These are phyloP conservation scores for Arthrobotrys musiformis DNA, from an alignment of 2,329 filamentous ascomycete genomes.

Conservation along the genomic window DNA sequence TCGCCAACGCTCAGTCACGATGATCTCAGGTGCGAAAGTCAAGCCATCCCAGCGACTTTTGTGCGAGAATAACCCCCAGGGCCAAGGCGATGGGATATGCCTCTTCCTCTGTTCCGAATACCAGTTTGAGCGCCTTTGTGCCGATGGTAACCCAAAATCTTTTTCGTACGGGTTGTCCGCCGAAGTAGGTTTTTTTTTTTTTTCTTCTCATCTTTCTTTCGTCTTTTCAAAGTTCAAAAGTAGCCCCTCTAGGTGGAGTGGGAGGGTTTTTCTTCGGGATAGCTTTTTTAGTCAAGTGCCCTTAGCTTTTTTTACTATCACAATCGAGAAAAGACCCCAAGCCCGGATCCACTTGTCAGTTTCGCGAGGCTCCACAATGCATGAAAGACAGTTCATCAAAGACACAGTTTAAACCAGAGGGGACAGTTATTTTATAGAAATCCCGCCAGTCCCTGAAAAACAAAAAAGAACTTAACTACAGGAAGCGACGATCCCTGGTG, in stretches of 20 bases:
- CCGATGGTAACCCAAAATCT: constrained; percentile 30
- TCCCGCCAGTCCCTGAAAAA: constrained; percentile 51
- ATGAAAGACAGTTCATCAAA: constrained; percentile 42
- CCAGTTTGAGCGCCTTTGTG: constrained; percentile 38
- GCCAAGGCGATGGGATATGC: constrained; percentile 49
- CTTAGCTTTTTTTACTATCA: constrained; percentile 42
- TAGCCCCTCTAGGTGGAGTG: constrained; percentile 8
- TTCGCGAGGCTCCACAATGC: constrained; percentile 37
- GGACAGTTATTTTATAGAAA: constrained; percentile 37
- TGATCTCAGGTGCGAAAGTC: constrained; percentile 29
- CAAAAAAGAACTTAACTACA: constrained; percentile 18
- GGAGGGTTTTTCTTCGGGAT: constrained; percentile 14
- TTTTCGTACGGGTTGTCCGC: constrained; percentile 13
- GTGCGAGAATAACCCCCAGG: constrained; percentile 36
- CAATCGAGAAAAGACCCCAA: constrained; percentile 12
- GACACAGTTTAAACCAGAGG: constrained; percentile 8
- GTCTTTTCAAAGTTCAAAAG: background rate
- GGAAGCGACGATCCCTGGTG: constrained; percentile 46
- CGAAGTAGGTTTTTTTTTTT: constrained; percentile 11
- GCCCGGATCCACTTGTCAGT: constrained; percentile 50
- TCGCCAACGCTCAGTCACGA: constrained; percentile 27
- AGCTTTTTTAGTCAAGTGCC: constrained; percentile 11
- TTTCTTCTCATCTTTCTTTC: too few species aligned
- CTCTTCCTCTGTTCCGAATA: constrained; percentile 40
- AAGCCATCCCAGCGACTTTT: constrained; percentile 39